These are phyloP conservation scores for Boletus subparvulus DNA, from an alignment of 768 basidiomycete species.

Conservation along the genomic window DNA sequence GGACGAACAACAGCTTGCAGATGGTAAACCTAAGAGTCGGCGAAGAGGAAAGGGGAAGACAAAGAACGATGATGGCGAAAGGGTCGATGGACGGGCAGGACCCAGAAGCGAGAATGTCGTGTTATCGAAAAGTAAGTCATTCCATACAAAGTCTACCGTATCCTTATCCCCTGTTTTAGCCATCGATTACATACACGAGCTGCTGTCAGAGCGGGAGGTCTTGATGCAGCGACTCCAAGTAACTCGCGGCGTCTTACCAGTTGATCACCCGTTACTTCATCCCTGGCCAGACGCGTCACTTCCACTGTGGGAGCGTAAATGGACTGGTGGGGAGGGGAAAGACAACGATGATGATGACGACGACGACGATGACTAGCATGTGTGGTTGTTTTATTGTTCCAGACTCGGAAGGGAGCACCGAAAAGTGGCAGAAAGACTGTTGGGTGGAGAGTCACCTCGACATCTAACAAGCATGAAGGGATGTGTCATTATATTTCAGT, in stretches of 20 bases:
- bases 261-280: slow-evolving; percentile 56
- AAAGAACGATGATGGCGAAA: slow-evolving; percentile 55
- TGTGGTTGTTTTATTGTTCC: background rate
- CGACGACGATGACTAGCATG: slow-evolving; percentile 39
- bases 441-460: background rate
- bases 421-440: background rate
- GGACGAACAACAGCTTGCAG: slow-evolving; percentile 49
- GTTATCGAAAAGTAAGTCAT: slow-evolving; percentile 72
- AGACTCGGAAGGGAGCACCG: background rate
- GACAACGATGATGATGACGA: slow-evolving; percentile 48
- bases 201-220: slow-evolving; percentile 58
- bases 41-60: slow-evolving; percentile 38
- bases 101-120: slow-evolving; percentile 91
- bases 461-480: slow-evolving; percentile 5
- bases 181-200: slow-evolving; percentile 77
- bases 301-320: slow-evolving; percentile 79
- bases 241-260: slow-evolving; percentile 57
- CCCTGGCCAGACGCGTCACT: slow-evolving; percentile 24
- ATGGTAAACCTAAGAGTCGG: slow-evolving; percentile 37
- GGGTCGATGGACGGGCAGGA: slow-evolving; percentile 80
- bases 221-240: slow-evolving; percentile 59
- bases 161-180: slow-evolving; percentile 44
- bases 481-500: slow-evolving; percentile 27
- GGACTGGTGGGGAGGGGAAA: slow-evolving; percentile 71
- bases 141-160: background rate